Base-by-base conservation (phyloP, 2,329 filamentous ascomycete species). In the Eutypella sp. region DNA sequence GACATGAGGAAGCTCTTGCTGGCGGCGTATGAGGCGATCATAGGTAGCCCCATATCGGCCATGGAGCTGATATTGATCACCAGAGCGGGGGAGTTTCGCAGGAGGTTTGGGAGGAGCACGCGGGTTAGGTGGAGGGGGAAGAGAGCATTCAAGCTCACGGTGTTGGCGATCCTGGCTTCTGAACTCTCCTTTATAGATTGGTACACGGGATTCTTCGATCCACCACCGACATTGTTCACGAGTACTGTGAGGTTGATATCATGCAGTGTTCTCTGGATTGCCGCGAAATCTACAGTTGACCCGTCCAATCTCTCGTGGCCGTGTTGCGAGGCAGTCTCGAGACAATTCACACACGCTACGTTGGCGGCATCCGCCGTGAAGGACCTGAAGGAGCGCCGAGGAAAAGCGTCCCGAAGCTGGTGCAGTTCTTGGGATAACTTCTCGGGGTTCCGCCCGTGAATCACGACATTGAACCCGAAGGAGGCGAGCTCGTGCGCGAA, bases 141-240 rank as follows among this genome's bases (percentile, higher is more conserved):
- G 4, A 69, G 59, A 3, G 67, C 64, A 54, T 80, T 80, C 46
- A 74, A 58, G 45, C 68, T 68, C 45, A 78, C 60, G 20, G 69
- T 65, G n/a, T 50, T 50, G 46, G 71, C 62, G 46, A 76, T 59
- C 25, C 72, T 62, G 0, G 61, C 53, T 15, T 61, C 55, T 0
- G 64, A 58, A 10, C 62, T 61, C 2, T 67, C 56, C 11, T 65
- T 57, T 4, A 78, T 57, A 2, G 64, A 51, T 4, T 57, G 57
- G 46, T 65, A 74, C 1, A 56, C 48, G 4, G 62, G 58, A 45
- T 62, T 42, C 11, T 50, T 44, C 3, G 53, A 45, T 4, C 54
- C 59, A 10, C 73, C 73, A 18, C 78, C 78, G 0, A 77, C 72
- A 57, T 81, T 82, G 61, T 82, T 82, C 54, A 82, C 59, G 20